A percentile compares a stretch with the other conserved stretches of the same genome.
These are phyloP conservation scores for Chlorociboria aeruginascens DNA, from an alignment of 495 filamentous ascomycete species.

Conservation along the genomic window DNA sequence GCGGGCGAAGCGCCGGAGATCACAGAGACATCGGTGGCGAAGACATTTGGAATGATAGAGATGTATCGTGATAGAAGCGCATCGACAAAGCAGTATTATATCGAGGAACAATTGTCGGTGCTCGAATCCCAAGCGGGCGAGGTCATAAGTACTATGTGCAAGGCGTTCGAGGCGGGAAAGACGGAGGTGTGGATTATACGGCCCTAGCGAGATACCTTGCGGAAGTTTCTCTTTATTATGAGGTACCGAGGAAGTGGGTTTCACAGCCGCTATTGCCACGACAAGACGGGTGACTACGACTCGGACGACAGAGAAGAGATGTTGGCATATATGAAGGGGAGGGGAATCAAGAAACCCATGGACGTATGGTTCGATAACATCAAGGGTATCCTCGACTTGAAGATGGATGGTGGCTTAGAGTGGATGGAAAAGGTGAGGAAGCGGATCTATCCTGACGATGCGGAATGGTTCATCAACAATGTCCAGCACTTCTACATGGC, in stretches of 20 bases:
- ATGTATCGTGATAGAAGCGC: slow-evolving; percentile 10
- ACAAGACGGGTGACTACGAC: slow-evolving; percentile 26
- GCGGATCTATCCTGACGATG: slow-evolving; percentile 31
- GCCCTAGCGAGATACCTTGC: slow-evolving; percentile 28
- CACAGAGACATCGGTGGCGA: slow-evolving; percentile 5
- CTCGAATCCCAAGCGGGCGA: slow-evolving; percentile 9
- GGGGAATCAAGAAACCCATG: slow-evolving; percentile 28
- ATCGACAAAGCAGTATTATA: slow-evolving; percentile 3
- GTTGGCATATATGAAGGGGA: slow-evolving; percentile 32
- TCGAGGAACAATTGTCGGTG: slow-evolving; percentile 9
- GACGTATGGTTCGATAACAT: slow-evolving; percentile 41
- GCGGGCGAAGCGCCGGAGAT: slow-evolving; percentile 1
- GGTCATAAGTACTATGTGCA: slow-evolving; percentile 5
- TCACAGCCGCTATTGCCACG: slow-evolving; percentile 25
- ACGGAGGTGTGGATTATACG: slow-evolving; percentile 25
- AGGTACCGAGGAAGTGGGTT: slow-evolving; percentile 31
- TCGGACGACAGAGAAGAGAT: slow-evolving; percentile 28
- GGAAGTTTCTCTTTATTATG: slow-evolving; percentile 45
- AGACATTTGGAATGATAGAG: slow-evolving; percentile 9
- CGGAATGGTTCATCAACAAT: slow-evolving; percentile 30
- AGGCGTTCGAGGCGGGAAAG: slow-evolving; percentile 9
- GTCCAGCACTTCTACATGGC: slow-evolving; percentile 30
- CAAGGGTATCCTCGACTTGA: slow-evolving; percentile 31
- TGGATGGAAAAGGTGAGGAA: slow-evolving; percentile 26
- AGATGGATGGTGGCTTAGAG: slow-evolving; percentile 26